These are phyloP conservation scores for Panus rudis DNA, from an alignment of 768 basidiomycete species.

Conservation along the genomic window DNA sequence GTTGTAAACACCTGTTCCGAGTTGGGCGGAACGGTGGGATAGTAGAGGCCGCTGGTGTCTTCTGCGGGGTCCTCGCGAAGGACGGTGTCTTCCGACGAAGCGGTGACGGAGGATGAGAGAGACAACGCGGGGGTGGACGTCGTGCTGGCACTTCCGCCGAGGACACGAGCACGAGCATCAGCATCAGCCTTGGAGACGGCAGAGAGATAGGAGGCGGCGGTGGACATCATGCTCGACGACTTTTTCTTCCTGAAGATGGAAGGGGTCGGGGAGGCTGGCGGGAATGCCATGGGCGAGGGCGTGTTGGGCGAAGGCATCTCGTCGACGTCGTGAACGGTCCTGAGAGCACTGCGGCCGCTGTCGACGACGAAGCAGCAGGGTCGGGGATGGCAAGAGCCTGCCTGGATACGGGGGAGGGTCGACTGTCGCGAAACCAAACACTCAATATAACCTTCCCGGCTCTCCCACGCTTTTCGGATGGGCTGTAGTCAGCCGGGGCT, in stretches of 20 bases:
- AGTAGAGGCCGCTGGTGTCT: constrained; percentile 44
- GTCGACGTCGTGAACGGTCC: constrained; percentile 8
- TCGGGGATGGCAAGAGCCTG: no score
- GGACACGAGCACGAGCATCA: constrained; percentile 43
- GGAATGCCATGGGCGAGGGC: constrained; percentile 63
- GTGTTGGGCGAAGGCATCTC: constrained; percentile 18
- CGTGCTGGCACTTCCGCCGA: constrained; percentile 29
- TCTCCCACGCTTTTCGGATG: no score
- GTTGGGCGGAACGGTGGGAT: constrained; percentile 64
- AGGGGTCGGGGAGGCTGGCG: constrained; percentile 39
- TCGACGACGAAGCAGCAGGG: no score
- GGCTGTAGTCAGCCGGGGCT: no score
- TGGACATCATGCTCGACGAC: constrained; percentile 34
- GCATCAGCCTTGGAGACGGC: constrained; percentile 63
- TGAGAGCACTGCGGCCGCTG: no score
- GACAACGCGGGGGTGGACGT: constrained; percentile 68
- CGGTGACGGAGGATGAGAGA: constrained; percentile 64
- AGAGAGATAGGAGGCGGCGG: constrained; percentile 54
- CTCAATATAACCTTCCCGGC: no score
- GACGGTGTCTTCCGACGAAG: constrained; percentile 61
- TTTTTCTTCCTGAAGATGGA: constrained; percentile 58
- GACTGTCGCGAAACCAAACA: no score
- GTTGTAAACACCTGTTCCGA: constrained; percentile 75
- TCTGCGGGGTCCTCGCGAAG: constrained; percentile 45
- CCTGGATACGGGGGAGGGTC: no score